Evolutionary conservation across 345 rosid species (phyloP).

Genomic region (Mangifera indica): DNA sequence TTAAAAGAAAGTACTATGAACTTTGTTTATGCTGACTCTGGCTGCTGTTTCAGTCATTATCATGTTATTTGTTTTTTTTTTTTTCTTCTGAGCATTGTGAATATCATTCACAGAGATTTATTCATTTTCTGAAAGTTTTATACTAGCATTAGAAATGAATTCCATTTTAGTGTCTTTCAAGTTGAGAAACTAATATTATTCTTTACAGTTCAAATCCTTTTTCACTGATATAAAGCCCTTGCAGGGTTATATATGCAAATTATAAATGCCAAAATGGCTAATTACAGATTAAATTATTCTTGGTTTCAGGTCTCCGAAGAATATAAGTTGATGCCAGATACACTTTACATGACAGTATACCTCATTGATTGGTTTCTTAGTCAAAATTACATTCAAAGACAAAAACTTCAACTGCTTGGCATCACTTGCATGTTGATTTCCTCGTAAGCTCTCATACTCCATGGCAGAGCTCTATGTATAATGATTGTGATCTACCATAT

Average conservation of each 20-base stretch:
- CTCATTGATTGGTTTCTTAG: slow-evolving; percentile 79
- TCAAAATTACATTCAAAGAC: slow-evolving; percentile 66
- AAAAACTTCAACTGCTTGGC: slow-evolving; percentile 86
- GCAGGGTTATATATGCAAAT: not conserved
- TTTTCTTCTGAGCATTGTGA: too few relatives aligned
- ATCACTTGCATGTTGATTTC: slow-evolving; percentile 93
- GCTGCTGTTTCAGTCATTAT: too few relatives aligned
- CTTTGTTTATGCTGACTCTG: too few relatives aligned
- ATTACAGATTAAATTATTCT: slow-evolving; percentile 5
- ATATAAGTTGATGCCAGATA: slow-evolving; percentile 79
- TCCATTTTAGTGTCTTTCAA: not conserved
- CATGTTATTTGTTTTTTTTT: too few relatives aligned
- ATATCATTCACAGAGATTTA: too few relatives aligned
- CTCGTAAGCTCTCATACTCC: slow-evolving; percentile 60
- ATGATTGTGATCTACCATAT: not conserved
- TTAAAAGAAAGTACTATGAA: too few relatives aligned
- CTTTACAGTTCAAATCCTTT: not conserved
- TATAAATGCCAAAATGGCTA: not conserved
- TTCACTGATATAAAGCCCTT: not conserved
- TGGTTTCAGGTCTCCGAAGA: slow-evolving; percentile 87
- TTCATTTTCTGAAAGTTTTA: too few relatives aligned
- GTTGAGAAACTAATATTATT: not conserved
- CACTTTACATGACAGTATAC: slow-evolving; percentile 79
- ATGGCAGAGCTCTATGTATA: slow-evolving; percentile 8
- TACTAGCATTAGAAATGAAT: not conserved